These are phyloP conservation scores for Jatropha curcas DNA, from an alignment of 345 rosid genomes.

Conservation along the genomic window DNA sequence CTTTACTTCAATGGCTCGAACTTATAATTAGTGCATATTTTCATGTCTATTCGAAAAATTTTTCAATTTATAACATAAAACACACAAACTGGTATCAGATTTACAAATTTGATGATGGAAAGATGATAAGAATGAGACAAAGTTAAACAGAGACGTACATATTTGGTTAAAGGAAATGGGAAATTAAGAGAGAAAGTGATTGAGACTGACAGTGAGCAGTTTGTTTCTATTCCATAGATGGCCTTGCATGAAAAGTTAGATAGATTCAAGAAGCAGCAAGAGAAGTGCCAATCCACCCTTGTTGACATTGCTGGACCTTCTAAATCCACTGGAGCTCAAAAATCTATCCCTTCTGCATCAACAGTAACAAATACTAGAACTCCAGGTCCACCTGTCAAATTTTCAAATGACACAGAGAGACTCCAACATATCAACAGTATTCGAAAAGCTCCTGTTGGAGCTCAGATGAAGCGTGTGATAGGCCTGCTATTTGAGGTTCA, in stretches of 20 bases:
- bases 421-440: constrained; percentile 62
- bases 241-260: constrained; percentile 61
- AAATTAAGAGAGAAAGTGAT: too few species aligned
- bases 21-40: too few species aligned
- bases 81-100: too few species aligned
- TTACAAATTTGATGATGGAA: too few species aligned
- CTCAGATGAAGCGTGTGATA: constrained; percentile 91
- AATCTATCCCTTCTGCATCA: constrained; percentile 25
- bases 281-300: constrained; percentile 63
- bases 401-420: constrained; percentile 74
- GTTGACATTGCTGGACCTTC: constrained; percentile 48
- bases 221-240: constrained; percentile 40
- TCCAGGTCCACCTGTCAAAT: constrained; percentile 55
- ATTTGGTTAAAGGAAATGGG: too few species aligned
- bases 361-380: constrained; percentile 28
- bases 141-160: too few species aligned
- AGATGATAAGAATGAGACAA: too few species aligned
- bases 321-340: constrained; percentile 31
- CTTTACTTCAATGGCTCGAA: too few species aligned
- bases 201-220: too few species aligned
- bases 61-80: too few species aligned
- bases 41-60: too few species aligned
- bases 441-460: constrained; percentile 74
- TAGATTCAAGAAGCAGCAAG: constrained; percentile 76
- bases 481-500: constrained; percentile 56